Base-by-base conservation (phyloP, 1,284 basidiomycete species). In the Irpex sp. region DNA sequence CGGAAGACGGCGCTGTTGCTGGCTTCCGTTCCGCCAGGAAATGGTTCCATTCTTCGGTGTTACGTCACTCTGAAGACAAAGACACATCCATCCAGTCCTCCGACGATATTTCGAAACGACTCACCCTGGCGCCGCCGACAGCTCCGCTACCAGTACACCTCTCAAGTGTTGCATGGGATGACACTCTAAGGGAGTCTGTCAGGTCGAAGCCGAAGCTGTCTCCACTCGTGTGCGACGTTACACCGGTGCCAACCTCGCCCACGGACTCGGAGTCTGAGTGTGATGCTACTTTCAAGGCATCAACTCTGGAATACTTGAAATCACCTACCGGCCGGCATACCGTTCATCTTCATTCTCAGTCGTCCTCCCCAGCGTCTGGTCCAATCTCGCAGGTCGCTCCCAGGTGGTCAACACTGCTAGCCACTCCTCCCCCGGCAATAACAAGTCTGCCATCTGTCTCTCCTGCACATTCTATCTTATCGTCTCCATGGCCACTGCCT, bases 91-190 rank as follows among this genome's bases (percentile, higher is more conserved):
- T 69, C 63, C 66, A 62, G 61, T 65, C 61, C 17, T 61, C 61
- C 35, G 57, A 31, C n/a, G 53, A 54, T 26, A 17, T 65, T 15
- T 39, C 63, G 49, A 37, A 62, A 50, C 55, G 55, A 62, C 55
- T 65, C 56, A 19, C 63, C 51, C 56, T 71, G 53, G 62, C 62
- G 59, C 60, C 66, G 4, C 66, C 69, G 1, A 61, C 67, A 13
- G 68, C 71, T 4, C 69, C 70, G 0, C 66, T 65, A 1, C 69
- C 74, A 17, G 61, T 72, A 13, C 66, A 72, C 50, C 68, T 70
- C 39, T 72, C 82, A 46, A 81, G 77, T 66, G 82, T 82, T 9
- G 81, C 79, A n/a, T 83, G 81, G 81, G 83, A 85, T 63, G 81
- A 83, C 61, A 79, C 79, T 70, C 73, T 82, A 43, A 76, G 79